Conservation (phyloP, 345 rosid species). For the Sisymbrium irio region DNA sequence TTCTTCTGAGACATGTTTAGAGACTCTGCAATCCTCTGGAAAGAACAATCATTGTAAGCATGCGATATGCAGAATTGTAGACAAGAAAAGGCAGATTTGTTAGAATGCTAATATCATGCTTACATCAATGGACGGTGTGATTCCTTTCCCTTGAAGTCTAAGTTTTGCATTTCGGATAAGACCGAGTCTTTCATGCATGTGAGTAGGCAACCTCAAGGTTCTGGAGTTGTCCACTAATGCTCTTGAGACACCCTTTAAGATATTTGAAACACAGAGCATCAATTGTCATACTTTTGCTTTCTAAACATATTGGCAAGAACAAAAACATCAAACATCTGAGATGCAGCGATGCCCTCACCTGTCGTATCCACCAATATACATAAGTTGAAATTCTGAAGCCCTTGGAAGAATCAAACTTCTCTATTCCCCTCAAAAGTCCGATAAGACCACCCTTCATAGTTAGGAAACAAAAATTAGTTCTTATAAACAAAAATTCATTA, state of each 20-base stretch:
- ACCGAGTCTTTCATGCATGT: constrained; percentile 84
- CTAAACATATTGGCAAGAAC: neutral
- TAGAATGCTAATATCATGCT: constrained; percentile 28
- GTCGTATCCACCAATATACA: constrained; percentile 99
- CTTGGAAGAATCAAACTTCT: constrained; percentile 92
- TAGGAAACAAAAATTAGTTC: neutral
- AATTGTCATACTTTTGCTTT: constrained; percentile 15
- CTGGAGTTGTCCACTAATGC: constrained; percentile 85
- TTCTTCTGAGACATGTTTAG: constrained; percentile 89
- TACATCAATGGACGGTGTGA: constrained; percentile 85
- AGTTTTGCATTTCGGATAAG: constrained; percentile 84
- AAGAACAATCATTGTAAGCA: constrained; percentile 21
- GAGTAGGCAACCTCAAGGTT: constrained; percentile 81
- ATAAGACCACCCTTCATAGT: constrained; percentile 83
- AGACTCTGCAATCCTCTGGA: constrained; percentile 83
- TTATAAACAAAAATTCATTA: neutral
- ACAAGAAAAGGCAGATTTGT: neutral
- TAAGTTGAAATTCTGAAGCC: constrained; percentile 91
- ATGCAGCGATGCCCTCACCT: constrained; percentile 46
- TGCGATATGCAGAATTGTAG: neutral
- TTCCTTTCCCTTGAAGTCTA: constrained; percentile 80
- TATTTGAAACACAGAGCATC: constrained; percentile 9
- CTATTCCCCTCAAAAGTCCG: constrained; percentile 89
- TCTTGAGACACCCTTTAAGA: constrained; percentile 81
- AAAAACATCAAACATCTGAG: neutral